Evolutionary conservation across 257 asterid genomes (phyloP).

Genomic region (Solanum neorickii): DNA sequence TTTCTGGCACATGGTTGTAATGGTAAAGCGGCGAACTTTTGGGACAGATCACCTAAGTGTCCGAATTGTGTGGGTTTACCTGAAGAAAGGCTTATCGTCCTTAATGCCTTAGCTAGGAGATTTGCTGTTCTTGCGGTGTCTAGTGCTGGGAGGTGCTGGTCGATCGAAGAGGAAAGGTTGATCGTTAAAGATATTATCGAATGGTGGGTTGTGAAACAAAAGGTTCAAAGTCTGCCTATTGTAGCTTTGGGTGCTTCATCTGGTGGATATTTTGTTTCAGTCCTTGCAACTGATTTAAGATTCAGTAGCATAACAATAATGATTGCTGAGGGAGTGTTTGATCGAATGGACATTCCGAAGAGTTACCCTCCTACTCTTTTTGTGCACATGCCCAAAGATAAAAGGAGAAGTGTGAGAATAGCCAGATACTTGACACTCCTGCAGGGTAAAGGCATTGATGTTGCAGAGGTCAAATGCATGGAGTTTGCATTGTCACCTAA

Average conservation of each 20-base stretch:
- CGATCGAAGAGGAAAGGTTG: constrained; percentile 50
- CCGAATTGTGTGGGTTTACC: constrained; percentile 77
- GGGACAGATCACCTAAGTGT: constrained; percentile 82
- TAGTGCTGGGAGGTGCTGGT: constrained; percentile 78
- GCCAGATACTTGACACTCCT: constrained; percentile 41
- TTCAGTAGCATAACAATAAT: constrained; percentile 51
- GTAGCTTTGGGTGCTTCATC: constrained; percentile 93
- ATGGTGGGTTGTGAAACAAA: constrained; percentile 53
- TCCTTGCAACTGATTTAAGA: constrained; percentile 42
- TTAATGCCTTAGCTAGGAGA: constrained; percentile 66
- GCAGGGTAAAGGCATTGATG: constrained; percentile 54
- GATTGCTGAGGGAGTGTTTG: constrained; percentile 87
- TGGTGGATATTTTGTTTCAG: constrained; percentile 88
- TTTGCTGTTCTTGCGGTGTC: constrained; percentile 77
- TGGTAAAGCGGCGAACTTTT: constrained; percentile 76
- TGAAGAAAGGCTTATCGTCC: constrained; percentile 78
- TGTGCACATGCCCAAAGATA: constrained; percentile 97
- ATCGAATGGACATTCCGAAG: constrained; percentile 34
- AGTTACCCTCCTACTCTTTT: constrained; percentile 75
- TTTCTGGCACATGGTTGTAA: constrained; percentile 93
- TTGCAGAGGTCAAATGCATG: constrained; percentile 56
- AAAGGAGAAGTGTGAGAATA: constrained; percentile 43
- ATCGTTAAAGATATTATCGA: constrained; percentile 42
- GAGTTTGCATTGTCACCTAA: constrained; percentile 63
- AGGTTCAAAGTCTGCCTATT: constrained; percentile 50